These are phyloP conservation scores for Pythium rishiriense DNA, from an alignment of 352 stramenopile genomes.

Conservation along the genomic window DNA sequence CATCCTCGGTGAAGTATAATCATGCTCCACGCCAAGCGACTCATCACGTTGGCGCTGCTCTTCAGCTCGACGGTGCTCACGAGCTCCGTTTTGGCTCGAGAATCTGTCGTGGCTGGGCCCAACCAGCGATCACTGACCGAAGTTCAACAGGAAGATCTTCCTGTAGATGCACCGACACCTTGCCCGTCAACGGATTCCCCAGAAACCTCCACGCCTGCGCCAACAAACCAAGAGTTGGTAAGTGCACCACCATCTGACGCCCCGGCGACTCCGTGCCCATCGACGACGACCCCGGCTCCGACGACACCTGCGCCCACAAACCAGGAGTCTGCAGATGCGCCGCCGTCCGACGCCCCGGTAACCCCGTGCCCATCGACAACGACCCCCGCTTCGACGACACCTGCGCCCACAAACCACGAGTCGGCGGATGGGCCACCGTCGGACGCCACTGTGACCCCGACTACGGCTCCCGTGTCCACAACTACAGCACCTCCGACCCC, in stretches of 20 bases:
- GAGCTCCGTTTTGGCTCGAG: background rate
- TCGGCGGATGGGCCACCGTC: no score
- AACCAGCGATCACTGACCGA: background rate
- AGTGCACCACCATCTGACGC: background rate
- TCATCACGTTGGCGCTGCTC: conserved; percentile 24
- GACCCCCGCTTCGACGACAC: background rate
- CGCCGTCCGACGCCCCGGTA: background rate
- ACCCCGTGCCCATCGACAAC: background rate
- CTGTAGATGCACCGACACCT: background rate
- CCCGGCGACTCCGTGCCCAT: background rate
- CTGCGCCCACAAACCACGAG: background rate
- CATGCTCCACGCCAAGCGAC: conserved; percentile 28
- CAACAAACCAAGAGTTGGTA: background rate
- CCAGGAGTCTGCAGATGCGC: background rate
- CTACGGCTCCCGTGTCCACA: no score
- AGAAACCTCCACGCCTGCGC: no score
- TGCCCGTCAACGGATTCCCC: background rate
- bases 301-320: background rate
- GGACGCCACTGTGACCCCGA: no score
- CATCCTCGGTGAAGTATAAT: no score
- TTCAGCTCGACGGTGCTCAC: conserved; percentile 22
- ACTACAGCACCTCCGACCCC: background rate
- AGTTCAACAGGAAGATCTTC: background rate
- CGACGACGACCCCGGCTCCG: background rate
- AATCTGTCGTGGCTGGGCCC: background rate